Conservation (phyloP, 164 flowering plant species). For the Tetrastigma voinierianum region DNA sequence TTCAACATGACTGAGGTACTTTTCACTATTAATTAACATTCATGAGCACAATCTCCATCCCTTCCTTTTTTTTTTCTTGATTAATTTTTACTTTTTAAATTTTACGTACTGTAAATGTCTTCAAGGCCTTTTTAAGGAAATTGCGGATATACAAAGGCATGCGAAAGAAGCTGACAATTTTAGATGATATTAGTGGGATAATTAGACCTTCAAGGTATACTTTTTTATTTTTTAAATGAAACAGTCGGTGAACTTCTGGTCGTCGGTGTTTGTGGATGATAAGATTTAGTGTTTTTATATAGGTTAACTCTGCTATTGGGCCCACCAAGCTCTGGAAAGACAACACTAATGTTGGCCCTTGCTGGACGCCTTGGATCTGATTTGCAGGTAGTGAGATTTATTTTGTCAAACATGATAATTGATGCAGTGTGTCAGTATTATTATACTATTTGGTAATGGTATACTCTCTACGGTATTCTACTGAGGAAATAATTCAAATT, state of each 20-base stretch:
- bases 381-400: constrained; percentile 62
- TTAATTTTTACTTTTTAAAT: neutral
- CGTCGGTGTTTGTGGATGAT: neutral
- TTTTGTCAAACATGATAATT: neutral
- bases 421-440: neutral
- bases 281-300: constrained; percentile 8
- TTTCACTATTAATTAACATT: neutral
- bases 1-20: constrained; percentile 82
- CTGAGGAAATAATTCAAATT: neutral
- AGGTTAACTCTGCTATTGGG: constrained; percentile 93
- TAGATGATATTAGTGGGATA: constrained; percentile 73
- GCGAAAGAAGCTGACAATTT: constrained; percentile 60
- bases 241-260: neutral
- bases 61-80: neutral
- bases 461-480: neutral
- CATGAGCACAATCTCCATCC: neutral
- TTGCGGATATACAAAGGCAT: constrained; percentile 52
- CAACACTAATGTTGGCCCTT: constrained; percentile 90
- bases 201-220: constrained; percentile 85
- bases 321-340: constrained; percentile 99
- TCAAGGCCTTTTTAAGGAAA: constrained; percentile 72
- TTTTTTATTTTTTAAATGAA: neutral
- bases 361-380: constrained; percentile 79
- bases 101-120: neutral
- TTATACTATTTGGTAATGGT: neutral